A percentile compares a stretch with the other conserved stretches of the same genome.
Evolutionary conservation across 1,139 yeast species (phyloP).

Genomic region (Debaryomycetaceae sp.): DNA sequence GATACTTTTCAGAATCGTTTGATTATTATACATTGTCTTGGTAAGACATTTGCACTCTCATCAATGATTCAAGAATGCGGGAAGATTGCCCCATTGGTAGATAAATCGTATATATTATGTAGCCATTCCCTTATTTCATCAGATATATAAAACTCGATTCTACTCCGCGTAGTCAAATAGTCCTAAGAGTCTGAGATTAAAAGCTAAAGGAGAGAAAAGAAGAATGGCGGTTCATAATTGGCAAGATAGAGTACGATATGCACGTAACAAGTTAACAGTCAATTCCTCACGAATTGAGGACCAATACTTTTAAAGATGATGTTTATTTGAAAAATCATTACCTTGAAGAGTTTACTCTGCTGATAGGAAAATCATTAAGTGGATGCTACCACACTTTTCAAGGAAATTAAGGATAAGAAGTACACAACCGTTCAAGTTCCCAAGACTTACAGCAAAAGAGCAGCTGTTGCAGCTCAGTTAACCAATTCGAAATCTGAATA

Average conservation of each 20-base stretch:
- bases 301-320: not conserved
- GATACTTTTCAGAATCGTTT: too few relatives aligned
- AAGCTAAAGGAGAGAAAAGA: not conserved
- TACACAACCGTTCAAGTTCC: slow-evolving; percentile 22
- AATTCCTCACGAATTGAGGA: slow-evolving; percentile 4
- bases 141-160: not conserved
- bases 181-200: not conserved
- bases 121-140: not conserved
- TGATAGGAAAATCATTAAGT: not conserved
- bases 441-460: slow-evolving; percentile 24
- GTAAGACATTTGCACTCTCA: too few relatives aligned
- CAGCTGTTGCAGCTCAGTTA: slow-evolving; percentile 18
- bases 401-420: not conserved
- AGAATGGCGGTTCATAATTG: not conserved
- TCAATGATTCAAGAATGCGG: not conserved
- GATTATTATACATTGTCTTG: too few relatives aligned
- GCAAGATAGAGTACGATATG: slow-evolving; percentile 3
- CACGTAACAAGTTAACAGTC: slow-evolving; percentile 2
- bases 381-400: not conserved
- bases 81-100: not conserved
- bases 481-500: slow-evolving; percentile 21
- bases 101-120: not conserved
- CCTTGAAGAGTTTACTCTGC: not conserved
- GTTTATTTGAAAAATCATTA: not conserved
- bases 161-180: not conserved